Evolutionary conservation across 257 asterid species (phyloP).

Genomic region (Fraxinus excelsior): DNA sequence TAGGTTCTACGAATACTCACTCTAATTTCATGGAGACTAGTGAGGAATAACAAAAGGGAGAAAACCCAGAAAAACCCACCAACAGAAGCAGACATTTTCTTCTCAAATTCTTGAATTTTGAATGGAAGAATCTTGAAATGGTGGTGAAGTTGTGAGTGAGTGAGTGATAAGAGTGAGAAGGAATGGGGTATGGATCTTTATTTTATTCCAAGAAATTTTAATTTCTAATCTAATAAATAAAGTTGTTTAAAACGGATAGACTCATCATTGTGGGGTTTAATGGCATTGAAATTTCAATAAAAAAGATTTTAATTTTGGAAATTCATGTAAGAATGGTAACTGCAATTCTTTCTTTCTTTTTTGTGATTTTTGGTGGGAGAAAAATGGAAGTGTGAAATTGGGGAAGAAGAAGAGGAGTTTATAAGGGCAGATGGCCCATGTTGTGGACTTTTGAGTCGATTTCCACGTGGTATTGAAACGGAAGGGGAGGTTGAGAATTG

Average conservation of each 20-base stretch:
- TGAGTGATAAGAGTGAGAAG: neutral
- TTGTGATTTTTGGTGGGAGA: neutral
- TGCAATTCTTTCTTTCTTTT: no score
- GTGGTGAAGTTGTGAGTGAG: neutral
- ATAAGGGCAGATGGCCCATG: neutral
- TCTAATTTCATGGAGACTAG: conserved; percentile 31
- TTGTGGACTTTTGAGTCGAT: conserved; percentile 3
- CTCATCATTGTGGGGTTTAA: conserved; percentile 35
- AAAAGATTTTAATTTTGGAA: conserved; percentile 13
- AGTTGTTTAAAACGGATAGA: conserved; percentile 38
- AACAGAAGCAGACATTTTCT: conserved; percentile 51
- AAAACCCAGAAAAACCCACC: conserved; percentile 45
- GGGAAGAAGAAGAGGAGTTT: neutral
- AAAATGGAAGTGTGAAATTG: neutral
- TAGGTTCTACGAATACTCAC: conserved; percentile 39
- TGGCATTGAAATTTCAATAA: conserved; percentile 28
- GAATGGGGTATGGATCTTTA: neutral
- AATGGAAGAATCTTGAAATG: no score
- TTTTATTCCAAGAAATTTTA: neutral
- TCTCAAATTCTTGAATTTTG: neutral
- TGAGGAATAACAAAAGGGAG: conserved; percentile 41
- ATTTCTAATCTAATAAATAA: conserved; percentile 30
- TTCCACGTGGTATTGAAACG: neutral
- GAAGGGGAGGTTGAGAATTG: neutral
- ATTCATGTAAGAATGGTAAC: neutral